Conservation (phyloP, 371 early-diverging fungal genomes). For the Rhizopus arrhizus region DNA sequence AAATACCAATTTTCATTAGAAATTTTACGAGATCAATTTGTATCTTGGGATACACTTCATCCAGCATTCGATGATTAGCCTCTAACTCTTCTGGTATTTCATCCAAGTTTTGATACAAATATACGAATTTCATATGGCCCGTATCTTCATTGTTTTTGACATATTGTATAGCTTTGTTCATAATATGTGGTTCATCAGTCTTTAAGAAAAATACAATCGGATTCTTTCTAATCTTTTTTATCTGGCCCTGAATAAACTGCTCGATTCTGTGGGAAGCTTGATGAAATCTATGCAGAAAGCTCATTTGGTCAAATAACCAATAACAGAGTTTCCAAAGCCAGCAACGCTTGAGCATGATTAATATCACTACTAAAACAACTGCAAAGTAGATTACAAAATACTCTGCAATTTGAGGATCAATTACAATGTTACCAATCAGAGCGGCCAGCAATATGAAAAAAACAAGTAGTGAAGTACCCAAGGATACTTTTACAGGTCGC, state of each 20-base stretch:
- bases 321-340: slow-evolving; percentile 46
- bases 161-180: slow-evolving; percentile 62
- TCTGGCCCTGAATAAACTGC: slow-evolving; percentile 26
- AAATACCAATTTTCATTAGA: background rate
- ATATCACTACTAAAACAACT: slow-evolving; percentile 39
- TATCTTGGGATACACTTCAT: slow-evolving; percentile 55
- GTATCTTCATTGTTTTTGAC: slow-evolving; percentile 52
- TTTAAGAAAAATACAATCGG: slow-evolving; percentile 59
- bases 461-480: slow-evolving; percentile 29
- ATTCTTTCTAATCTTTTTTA: slow-evolving; percentile 40
- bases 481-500: slow-evolving; percentile 29
- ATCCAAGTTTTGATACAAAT: slow-evolving; percentile 36
- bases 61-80: slow-evolving; percentile 47
- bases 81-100: slow-evolving; percentile 49
- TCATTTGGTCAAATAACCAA: slow-evolving; percentile 36
- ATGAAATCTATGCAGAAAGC: slow-evolving; percentile 20
- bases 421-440: slow-evolving; percentile 55
- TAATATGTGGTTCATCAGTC: slow-evolving; percentile 58
- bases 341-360: slow-evolving; percentile 47
- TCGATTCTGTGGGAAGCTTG: slow-evolving; percentile 26
- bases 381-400: slow-evolving; percentile 57
- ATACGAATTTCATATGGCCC: slow-evolving; percentile 52
- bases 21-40: slow-evolving; percentile 49
- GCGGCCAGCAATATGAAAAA: slow-evolving; percentile 32
- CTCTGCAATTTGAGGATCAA: slow-evolving; percentile 49